These are phyloP conservation scores for Corymbia calophylla DNA, from an alignment of 441 rosid species.

Conservation along the genomic window DNA sequence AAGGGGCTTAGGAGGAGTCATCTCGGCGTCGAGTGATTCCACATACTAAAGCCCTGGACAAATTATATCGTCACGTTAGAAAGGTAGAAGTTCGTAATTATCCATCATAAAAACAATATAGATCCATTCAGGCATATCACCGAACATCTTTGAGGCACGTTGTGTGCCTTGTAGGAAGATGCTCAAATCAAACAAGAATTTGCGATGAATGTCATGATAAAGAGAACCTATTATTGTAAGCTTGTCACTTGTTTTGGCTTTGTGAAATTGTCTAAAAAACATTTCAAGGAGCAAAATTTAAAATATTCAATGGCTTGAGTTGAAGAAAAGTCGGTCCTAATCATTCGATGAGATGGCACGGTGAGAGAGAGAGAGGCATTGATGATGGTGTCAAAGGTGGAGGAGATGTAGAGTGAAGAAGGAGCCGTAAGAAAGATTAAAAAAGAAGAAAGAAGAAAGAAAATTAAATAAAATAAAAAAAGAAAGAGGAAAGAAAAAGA, in stretches of 20 bases:
- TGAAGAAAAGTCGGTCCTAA: background rate
- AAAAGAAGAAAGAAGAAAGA: too few species aligned
- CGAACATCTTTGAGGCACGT: constrained; percentile 2
- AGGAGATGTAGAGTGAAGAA: background rate
- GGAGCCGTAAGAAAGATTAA: background rate
- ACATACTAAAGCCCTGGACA: background rate
- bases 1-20: background rate
- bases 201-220: background rate
- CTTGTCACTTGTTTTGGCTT: constrained; percentile 43
- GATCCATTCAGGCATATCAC: background rate
- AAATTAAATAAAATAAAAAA: too few species aligned
- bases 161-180: background rate
- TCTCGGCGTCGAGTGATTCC: background rate
- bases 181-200: background rate
- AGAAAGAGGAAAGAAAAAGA: too few species aligned
- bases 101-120: background rate
- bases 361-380: background rate
- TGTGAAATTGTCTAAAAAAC: constrained; percentile 48
- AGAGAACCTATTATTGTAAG: background rate
- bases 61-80: background rate
- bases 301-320: background rate
- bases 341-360: background rate
- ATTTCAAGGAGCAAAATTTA: background rate
- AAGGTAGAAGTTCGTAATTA: background rate
- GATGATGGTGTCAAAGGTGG: background rate